Conservation (phyloP, 345 rosid species). For the Schrenkiella parvula region DNA sequence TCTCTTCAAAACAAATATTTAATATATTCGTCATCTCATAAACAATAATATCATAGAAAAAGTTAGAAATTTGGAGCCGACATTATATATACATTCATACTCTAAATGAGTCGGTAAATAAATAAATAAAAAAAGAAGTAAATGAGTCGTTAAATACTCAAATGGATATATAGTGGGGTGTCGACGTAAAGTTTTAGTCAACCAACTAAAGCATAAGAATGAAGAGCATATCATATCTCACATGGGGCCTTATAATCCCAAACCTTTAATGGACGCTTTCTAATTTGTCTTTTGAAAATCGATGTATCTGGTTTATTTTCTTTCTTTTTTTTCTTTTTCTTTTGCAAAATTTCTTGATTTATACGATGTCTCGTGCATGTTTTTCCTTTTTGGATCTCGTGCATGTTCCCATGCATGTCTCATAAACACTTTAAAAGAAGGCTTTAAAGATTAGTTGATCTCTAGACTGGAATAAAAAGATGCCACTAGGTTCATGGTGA, state of each 20-base stretch:
- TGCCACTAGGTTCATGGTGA: background rate
- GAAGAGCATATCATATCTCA: background rate
- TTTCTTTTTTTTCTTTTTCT: background rate
- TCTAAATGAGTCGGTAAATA: background rate
- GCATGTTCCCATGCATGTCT: background rate
- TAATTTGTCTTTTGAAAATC: background rate
- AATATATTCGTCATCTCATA: too few relatives aligned
- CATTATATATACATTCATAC: background rate
- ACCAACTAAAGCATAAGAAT: background rate
- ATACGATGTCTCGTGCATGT: background rate
- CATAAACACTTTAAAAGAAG: background rate
- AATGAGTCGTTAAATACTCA: background rate
- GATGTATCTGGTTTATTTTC: slow-evolving; percentile 2
- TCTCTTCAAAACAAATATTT: too few relatives aligned
- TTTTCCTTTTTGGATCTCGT: background rate
- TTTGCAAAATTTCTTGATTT: background rate
- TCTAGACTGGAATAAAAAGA: background rate
- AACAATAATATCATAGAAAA: too few relatives aligned
- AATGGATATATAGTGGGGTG: background rate
- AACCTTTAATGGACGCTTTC: background rate
- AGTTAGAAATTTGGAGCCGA: background rate
- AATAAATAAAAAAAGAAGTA: too few relatives aligned
- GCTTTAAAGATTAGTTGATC: background rate
- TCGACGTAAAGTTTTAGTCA: background rate
- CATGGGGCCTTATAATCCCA: slow-evolving; percentile 3